Percentiles rank a stretch among this genome's conserved stretches.
phyloP scores from a whole-genome alignment of 2,329 filamentous ascomycete species.

The Pestalotiopsis sp. region DNA sequence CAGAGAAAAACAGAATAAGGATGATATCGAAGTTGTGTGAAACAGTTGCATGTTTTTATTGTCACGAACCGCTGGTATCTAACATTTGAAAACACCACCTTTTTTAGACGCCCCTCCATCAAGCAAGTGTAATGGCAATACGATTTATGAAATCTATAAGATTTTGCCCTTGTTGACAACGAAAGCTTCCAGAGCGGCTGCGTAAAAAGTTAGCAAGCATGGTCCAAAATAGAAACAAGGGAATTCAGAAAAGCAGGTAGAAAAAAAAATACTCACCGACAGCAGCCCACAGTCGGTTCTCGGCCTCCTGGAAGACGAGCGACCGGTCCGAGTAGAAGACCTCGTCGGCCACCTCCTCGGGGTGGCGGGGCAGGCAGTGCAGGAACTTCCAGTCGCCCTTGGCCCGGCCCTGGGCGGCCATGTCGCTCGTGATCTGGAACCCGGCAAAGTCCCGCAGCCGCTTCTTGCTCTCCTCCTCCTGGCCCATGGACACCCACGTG shows the following conservation, averaged over 20 bases:
- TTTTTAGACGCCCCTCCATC: neutral
- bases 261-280: too few species aligned
- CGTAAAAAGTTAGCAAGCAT: conserved; percentile 18
- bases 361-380: conserved; percentile 93
- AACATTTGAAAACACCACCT: neutral
- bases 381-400: conserved; percentile 95
- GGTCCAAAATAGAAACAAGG: too few species aligned
- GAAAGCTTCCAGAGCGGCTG: conserved; percentile 81
- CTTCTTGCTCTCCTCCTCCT: conserved; percentile 82
- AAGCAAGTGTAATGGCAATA: neutral
- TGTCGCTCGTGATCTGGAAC: conserved; percentile 87
- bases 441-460: conserved; percentile 81
- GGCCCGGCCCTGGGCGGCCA: conserved; percentile 83
- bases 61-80: neutral
- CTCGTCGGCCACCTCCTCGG: conserved; percentile 90
- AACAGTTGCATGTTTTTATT: neutral
- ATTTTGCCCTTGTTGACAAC: conserved; percentile 93
- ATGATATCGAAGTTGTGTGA: neutral
- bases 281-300: conserved; percentile 92
- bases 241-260: too few species aligned
- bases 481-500: conserved; percentile 98
- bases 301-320: conserved; percentile 89
- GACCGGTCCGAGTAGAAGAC: conserved; percentile 89
- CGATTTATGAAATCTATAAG: conserved; percentile 24
- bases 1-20: neutral